These are phyloP conservation scores for Fusarium burgessii DNA, from an alignment of 2,329 filamentous ascomycete species.

Conservation along the genomic window DNA sequence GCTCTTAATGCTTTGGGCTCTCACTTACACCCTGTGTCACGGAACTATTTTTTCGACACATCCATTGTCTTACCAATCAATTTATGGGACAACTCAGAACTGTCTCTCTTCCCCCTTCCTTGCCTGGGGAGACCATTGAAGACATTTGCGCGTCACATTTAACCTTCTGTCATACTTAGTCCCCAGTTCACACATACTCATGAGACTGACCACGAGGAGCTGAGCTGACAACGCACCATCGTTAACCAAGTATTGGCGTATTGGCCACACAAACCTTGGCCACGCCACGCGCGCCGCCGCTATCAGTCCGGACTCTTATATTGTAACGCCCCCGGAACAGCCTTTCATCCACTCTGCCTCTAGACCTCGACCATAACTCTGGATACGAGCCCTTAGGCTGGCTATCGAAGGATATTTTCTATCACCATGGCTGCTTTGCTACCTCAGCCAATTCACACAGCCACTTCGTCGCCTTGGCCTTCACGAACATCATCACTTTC, in stretches of 20 bases:
- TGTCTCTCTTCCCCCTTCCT: conserved; percentile 30
- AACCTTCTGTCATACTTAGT: conserved; percentile 20
- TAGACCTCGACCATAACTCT: conserved; percentile 5
- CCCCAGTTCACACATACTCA: conserved; percentile 5
- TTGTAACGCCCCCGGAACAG: conserved; percentile 36
- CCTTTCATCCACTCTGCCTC: conserved; percentile 27
- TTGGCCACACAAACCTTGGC: conserved; percentile 41
- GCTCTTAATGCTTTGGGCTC: conserved; percentile 5
- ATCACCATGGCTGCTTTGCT: conserved; percentile 37
- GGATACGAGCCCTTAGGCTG: conserved; percentile 12
- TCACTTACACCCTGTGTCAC: conserved; percentile 32
- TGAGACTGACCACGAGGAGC: conserved; percentile 30
- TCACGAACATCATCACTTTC: conserved; percentile 23
- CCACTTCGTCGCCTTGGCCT: conserved; percentile 26
- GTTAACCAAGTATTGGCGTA: conserved; percentile 36
- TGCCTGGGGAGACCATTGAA: conserved; percentile 28
- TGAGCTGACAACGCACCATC: conserved; percentile 32
- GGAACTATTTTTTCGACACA: conserved; percentile 29
- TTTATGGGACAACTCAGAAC: conserved; percentile 26
- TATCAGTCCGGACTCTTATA: conserved; percentile 42
- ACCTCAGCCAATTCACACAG: conserved; percentile 30
- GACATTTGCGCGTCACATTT: conserved; percentile 34
- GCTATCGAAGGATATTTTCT: conserved; percentile 2
- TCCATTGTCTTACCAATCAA: conserved; percentile 39
- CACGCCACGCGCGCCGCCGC: conserved; percentile 38